Base-by-base conservation (phyloP, 1,284 basidiomycete species). In the Cutaneotrichosporon arboriforme region DNA sequence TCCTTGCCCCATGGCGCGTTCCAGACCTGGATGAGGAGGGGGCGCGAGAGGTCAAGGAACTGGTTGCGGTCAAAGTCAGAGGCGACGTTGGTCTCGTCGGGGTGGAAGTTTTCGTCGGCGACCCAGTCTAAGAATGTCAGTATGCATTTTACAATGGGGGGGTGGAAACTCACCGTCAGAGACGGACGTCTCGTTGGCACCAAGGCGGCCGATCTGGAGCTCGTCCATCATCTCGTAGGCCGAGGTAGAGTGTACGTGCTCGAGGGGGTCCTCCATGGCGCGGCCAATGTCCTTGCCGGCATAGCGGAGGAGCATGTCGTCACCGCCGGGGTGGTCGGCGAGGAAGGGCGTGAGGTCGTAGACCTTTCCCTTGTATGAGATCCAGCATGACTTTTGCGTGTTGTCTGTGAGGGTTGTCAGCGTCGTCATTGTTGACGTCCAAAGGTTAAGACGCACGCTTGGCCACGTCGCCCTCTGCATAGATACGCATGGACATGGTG, bases 141-240 rank as follows among this genome's bases (percentile, higher is more conserved):
- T 37, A n/a, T 7, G 10, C n/a, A n/a, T n/a, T n/a, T n/a, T 31
- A 10, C 26, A 31, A 31, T 5, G 7, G 26, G 10, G 26, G 7
- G 26, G 26, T 10, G 26, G 26, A 5, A 14, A 79, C 84, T 58
- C 62, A 88, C 88, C 84, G 40, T 93, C 88, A 55, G 82, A 81
- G 47, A 93, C 85, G 35, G 84, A 83, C 37, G 77, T 83, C 65
- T 87, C 85, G n/a, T 82, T 83, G 1, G 79, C 81, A 4, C 89
- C 90, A 46, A 96, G 66, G 60, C 84, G 81, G 22, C 92, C 92
- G 67, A 96, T 81, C 51, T 83, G 61, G 70, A 88, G 90, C 70
- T 96, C 92, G 23, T 87, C 83, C 66, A 99, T 73, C 83, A 99
- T 88, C 41, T 88, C 86, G 71, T 90, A 98, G 0, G 94, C 96